Conservation (phyloP, 2,329 filamentous ascomycete genomes). For the Pseudodiploospora longispora region DNA sequence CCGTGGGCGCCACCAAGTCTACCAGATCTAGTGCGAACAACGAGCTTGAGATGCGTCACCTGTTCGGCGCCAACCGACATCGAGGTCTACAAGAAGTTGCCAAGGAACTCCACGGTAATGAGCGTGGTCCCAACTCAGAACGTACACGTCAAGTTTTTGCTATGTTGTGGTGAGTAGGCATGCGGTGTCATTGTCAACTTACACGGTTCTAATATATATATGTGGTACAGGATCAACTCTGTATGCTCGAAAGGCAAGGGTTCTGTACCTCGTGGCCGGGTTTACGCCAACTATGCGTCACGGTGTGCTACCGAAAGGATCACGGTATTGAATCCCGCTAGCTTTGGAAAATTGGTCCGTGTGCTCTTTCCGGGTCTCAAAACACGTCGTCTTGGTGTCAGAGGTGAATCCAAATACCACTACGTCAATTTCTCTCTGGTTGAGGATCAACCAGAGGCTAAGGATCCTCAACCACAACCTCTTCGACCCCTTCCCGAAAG, state of each 20-base stretch:
- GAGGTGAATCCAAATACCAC: slow-evolving; percentile 97
- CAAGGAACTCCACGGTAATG: slow-evolving; percentile 67
- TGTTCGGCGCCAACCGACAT: slow-evolving; percentile 62
- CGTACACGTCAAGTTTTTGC: slow-evolving; percentile 79
- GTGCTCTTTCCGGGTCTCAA: slow-evolving; percentile 94
- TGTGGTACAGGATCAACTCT: slow-evolving; percentile 54
- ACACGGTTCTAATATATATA: not conserved
- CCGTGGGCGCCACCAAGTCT: slow-evolving; percentile 42
- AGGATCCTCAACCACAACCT: slow-evolving; percentile 37
- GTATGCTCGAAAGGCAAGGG: slow-evolving; percentile 68
- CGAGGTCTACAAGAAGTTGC: slow-evolving; percentile 65
- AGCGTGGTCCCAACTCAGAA: slow-evolving; percentile 73
- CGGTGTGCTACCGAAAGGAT: slow-evolving; percentile 89
- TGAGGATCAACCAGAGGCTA: slow-evolving; percentile 46
- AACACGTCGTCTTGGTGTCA: slow-evolving; percentile 82
- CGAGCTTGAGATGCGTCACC: slow-evolving; percentile 69
- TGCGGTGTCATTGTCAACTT: not conserved
- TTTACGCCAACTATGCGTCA: slow-evolving; percentile 92
- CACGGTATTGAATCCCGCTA: slow-evolving; percentile 90
- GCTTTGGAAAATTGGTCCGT: slow-evolving; percentile 92
- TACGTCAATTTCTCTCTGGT: slow-evolving; percentile 64
- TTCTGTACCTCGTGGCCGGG: slow-evolving; percentile 84
- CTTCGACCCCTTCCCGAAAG: slow-evolving; percentile 42
- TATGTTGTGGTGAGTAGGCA: slow-evolving; percentile 63
- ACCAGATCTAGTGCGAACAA: slow-evolving; percentile 68